These are phyloP conservation scores for Gonium pectorale DNA, from an alignment of 139 green algal species.

Conservation along the genomic window DNA sequence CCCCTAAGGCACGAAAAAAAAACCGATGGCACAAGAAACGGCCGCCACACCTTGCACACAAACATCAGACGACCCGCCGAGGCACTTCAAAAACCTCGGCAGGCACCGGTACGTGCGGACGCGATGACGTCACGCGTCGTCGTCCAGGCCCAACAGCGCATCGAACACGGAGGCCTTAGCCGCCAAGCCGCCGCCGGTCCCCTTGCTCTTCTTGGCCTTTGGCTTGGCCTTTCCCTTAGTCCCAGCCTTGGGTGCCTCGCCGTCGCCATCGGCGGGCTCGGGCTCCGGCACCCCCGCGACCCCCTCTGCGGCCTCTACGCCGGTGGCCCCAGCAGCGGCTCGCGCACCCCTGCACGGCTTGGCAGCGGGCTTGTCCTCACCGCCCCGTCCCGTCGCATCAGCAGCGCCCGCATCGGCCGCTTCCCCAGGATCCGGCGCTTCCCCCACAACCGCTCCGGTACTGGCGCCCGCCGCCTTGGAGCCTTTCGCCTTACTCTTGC, in stretches of 20 bases:
- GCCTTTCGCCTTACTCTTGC: no score
- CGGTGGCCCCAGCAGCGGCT: not conserved
- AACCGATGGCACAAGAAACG: no score
- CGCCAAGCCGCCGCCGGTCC: not conserved
- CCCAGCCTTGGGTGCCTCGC: not conserved
- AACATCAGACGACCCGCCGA: no score
- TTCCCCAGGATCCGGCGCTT: no score
- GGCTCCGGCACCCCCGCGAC: no score
- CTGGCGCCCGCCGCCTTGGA: no score
- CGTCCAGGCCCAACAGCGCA: slow-evolving; percentile 3
- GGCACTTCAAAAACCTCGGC: no score
- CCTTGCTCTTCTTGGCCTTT: not conserved
- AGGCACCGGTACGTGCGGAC: no score
- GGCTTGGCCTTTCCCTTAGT: not conserved
- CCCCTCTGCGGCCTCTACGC: not conserved
- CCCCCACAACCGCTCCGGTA: no score
- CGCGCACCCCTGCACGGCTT: not conserved
- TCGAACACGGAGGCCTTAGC: slow-evolving; percentile 19
- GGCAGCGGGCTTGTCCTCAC: not conserved
- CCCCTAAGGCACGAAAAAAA: no score
- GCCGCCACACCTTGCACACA: no score
- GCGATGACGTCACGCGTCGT: not conserved
- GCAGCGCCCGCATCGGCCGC: not conserved
- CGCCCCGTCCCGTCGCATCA: not conserved
- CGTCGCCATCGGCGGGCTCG: not conserved